phyloP scores from a whole-genome alignment of 768 basidiomycete genomes.

The Boletus tomentosulus region DNA sequence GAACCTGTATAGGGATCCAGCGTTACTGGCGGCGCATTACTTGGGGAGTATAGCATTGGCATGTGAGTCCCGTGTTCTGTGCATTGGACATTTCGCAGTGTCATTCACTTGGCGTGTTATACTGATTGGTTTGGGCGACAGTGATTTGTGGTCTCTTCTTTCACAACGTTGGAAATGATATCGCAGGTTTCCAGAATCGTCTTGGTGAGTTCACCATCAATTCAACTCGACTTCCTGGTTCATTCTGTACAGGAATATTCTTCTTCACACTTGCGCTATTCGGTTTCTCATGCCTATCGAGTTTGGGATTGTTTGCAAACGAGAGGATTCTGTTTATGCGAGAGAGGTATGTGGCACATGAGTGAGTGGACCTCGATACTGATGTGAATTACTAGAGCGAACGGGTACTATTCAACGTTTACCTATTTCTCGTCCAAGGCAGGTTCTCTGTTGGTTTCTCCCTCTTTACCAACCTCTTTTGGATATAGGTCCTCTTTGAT shows the following conservation, averaged over 20 bases:
- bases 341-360: conserved; percentile 62
- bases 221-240: background rate
- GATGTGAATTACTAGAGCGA: conserved; percentile 54
- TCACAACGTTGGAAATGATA: conserved; percentile 86
- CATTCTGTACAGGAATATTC: conserved; percentile 63
- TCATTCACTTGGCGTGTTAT: background rate
- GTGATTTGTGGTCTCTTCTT: conserved; percentile 94
- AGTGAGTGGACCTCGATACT: background rate
- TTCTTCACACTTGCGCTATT: conserved; percentile 97
- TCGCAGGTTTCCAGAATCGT: conserved; percentile 95
- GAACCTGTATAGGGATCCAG: conserved; percentile 94
- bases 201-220: conserved; percentile 48
- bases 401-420: conserved; percentile 96
- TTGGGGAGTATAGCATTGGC: conserved; percentile 79
- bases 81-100: background rate
- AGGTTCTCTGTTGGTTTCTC: background rate
- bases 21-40: conserved; percentile 89
- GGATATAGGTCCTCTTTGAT: conserved; percentile 81
- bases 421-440: conserved; percentile 97
- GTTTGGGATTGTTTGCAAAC: conserved; percentile 89
- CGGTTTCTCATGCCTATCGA: conserved; percentile 94
- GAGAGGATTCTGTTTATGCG: conserved; percentile 97
- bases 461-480: background rate
- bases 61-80: conserved; percentile 44
- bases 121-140: conserved; percentile 25